Base-by-base conservation (phyloP, 2,329 filamentous ascomycete genomes). In the Tolypocladium guangdongense region DNA sequence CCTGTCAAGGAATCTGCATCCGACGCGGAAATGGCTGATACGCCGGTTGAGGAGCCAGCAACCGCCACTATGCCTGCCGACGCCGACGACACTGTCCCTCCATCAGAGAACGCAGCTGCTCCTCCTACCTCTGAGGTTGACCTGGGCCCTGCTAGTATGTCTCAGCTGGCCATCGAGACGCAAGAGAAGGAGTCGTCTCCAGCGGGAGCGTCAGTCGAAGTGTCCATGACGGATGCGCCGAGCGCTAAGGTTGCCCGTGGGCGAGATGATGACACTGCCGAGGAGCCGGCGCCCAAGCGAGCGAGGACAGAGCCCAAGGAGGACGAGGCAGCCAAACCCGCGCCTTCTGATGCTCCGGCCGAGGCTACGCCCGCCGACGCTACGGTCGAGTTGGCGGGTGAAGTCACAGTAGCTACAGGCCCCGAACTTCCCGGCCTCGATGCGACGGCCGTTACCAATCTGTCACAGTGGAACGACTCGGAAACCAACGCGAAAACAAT, bases 261-360 rank as follows among this genome's bases (percentile, higher is more conserved):
- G 59, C 84, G 91, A 16, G 90, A 95, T 55, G 84, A 90, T 5
- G 90, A 95, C 58, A 74, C 74, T 1, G 72, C 72, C 16, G 66
- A 67, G 12, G 81, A 89, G 58, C 90, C 86, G 52, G 81, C 81
- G 18, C 81, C 90, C 1, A 96, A 96, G 74, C 84, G 91, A 30
- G 82, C 88, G 38, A 92, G 85, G 70, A 87, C 88, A 0, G 86
- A 87, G 18, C 74, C 74, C 14, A 73, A 76, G 45, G 71, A 71
- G 1, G 72, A 74, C 35, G 68, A 70, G 49, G 39, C 56, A 14
- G 48, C 49, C 10, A 56, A 39, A 16, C 51, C 59, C 12, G 56
- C 59, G 1, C 52, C 61, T 3, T 47, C 43, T n/a, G 43, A 47
- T 2, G 18, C 27, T 6, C 27, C 56, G 18, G 48, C 52, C 7